Evolutionary conservation across 1,284 basidiomycete species (phyloP), one percentile per base, ranked within the genome.

Genomic region (Lentinus polychrous): DNA sequence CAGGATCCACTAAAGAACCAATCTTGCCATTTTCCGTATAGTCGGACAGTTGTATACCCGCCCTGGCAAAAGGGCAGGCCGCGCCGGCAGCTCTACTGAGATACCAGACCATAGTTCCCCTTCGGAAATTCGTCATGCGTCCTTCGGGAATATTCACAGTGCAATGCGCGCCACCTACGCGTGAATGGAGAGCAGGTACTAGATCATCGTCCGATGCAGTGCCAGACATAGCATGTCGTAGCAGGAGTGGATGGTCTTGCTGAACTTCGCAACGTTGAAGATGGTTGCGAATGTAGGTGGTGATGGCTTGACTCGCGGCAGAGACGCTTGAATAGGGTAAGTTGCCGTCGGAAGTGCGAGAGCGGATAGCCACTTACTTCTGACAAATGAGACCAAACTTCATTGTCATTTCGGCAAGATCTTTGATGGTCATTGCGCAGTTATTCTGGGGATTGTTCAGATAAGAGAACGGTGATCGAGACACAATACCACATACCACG

Each of bases 381-480:
- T 84, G 83, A 65, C 84, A 86, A 53, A 76, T 69, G 11, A 86
- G 69, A 48, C 85, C 86, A 59, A 71, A 75, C 55, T 70, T 69
- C 57, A 81, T 72, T 36, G 78, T 74, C 68, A 82, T 75, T 55
- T 86, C 83, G 37, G 85, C 79, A 48, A 88, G 77, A 68, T 88
- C 85, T 63, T 88, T 88, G 68, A 88, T 82, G 38, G 85, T 88
- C 81, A 87, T 85, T 37, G 85, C 85, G 43, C 83, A 77, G 65
- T 88, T 88, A 61, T 83, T 76, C 83, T 86, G 49, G 46, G 41
- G 42, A 39, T 20, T 15, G 22, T 12, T 40, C n/a, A 40, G 12
- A 20, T 14, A 12, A 20, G n/a, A 40, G 10, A 22, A 22, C 6
- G 39, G 33, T 41, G 36, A 35, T 32, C 10, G 45, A 36, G 41